phyloP scores from a whole-genome alignment of 495 filamentous ascomycete genomes.

The Hypoxylon fuscum region DNA sequence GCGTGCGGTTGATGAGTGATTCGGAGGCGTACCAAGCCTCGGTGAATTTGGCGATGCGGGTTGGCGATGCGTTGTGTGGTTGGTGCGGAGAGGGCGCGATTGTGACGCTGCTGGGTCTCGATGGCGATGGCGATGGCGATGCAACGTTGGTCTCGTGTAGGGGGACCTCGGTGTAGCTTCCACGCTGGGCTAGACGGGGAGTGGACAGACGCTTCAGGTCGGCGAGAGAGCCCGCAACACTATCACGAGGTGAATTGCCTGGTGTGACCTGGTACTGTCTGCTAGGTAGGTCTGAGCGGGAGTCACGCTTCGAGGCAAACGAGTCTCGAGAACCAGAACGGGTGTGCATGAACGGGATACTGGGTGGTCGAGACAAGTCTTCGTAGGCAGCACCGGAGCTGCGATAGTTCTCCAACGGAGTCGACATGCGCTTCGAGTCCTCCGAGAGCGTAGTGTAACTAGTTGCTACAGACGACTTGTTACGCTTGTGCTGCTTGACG shows the following conservation, averaged over 20 bases:
- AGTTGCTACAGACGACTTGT: slow-evolving; percentile 73
- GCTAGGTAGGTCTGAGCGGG: slow-evolving; percentile 59
- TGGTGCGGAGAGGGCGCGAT: slow-evolving; percentile 42
- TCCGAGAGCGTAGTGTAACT: slow-evolving; percentile 60
- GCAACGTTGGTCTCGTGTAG: slow-evolving; percentile 45
- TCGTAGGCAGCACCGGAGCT: slow-evolving; percentile 60
- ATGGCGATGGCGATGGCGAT: slow-evolving; percentile 39
- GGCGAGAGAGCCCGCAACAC: slow-evolving; percentile 40
- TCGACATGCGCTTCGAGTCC: slow-evolving; percentile 59
- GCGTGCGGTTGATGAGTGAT: slow-evolving; percentile 61
- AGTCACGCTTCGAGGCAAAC: slow-evolving; percentile 56
- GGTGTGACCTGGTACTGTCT: slow-evolving; percentile 59
- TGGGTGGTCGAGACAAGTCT: slow-evolving; percentile 66
- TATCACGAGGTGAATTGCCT: slow-evolving; percentile 57
- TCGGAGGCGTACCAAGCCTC: slow-evolving; percentile 67
- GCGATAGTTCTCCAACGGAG: slow-evolving; percentile 57
- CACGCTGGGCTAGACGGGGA: slow-evolving; percentile 42
- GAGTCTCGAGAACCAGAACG: slow-evolving; percentile 66
- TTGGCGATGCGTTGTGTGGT: slow-evolving; percentile 53
- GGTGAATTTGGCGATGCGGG: slow-evolving; percentile 68
- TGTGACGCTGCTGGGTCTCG: slow-evolving; percentile 43
- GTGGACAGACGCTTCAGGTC: slow-evolving; percentile 56
- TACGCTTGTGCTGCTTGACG: slow-evolving; percentile 65
- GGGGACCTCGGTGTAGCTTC: slow-evolving; percentile 51
- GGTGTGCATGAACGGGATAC: slow-evolving; percentile 80